Evolutionary conservation across 2,329 filamentous ascomycete species (phyloP).

Genomic region (Ophiostoma ulmi): DNA sequence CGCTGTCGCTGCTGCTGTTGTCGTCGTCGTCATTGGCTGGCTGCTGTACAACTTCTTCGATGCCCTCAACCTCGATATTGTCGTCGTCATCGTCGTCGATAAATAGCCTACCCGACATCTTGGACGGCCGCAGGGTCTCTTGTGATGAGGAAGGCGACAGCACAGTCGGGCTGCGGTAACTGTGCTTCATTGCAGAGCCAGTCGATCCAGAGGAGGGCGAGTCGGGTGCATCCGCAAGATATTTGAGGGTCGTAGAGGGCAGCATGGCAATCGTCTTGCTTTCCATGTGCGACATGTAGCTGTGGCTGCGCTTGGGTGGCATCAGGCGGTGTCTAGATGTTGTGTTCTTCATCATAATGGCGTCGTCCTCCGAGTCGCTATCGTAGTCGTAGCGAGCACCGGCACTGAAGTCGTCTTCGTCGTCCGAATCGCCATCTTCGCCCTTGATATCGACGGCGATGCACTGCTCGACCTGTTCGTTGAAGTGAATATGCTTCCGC

Average conservation of each 20-base stretch:
- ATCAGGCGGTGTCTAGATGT: slow-evolving; percentile 51
- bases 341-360: slow-evolving; percentile 75
- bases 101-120: slow-evolving; percentile 60
- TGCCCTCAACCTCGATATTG: slow-evolving; percentile 36
- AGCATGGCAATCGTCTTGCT: slow-evolving; percentile 85
- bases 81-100: slow-evolving; percentile 57
- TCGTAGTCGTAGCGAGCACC: slow-evolving; percentile 40
- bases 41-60: slow-evolving; percentile 22
- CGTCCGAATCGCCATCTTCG: slow-evolving; percentile 62
- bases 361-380: slow-evolving; percentile 68
- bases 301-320: slow-evolving; percentile 45
- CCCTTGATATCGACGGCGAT: slow-evolving; percentile 87
- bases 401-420: slow-evolving; percentile 42
- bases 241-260: slow-evolving; percentile 83
- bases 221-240: slow-evolving; percentile 64
- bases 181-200: slow-evolving; percentile 60
- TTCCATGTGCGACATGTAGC: slow-evolving; percentile 44
- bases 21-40: slow-evolving; percentile 28
- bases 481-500: slow-evolving; percentile 88
- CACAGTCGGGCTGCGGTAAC: slow-evolving; percentile 44
- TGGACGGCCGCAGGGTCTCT: slow-evolving; percentile 71
- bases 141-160: slow-evolving; percentile 73
- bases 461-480: slow-evolving; percentile 91
- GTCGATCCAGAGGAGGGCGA: slow-evolving; percentile 47
- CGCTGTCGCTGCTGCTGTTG: slow-evolving; percentile 21